Conservation (phyloP, 2,329 filamentous ascomycete species). For the Colletotrichum sp. region DNA sequence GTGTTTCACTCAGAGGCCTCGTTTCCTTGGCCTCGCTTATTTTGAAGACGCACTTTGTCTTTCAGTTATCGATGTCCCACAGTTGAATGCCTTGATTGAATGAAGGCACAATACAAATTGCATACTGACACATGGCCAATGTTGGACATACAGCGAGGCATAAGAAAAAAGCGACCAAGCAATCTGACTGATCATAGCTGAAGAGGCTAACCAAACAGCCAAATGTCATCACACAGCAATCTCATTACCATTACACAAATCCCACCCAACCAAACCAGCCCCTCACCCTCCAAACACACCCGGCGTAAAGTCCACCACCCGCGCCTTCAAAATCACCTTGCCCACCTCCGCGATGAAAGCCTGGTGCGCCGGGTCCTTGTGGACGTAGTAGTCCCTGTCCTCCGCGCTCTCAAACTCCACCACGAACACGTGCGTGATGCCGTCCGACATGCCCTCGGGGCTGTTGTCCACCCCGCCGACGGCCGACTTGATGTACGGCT, state of each 20-base stretch:
- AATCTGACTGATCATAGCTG: neutral
- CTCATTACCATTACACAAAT: neutral
- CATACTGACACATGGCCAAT: neutral
- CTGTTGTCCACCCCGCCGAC: conserved; percentile 68
- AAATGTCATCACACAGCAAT: neutral
- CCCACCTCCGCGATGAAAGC: conserved; percentile 60
- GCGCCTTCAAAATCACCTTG: conserved; percentile 54
- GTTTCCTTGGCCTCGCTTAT: neutral
- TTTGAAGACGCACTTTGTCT: neutral
- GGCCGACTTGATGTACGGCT: conserved; percentile 64
- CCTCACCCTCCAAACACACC: conserved; percentile 37
- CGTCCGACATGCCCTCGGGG: conserved; percentile 63
- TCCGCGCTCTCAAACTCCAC: conserved; percentile 67
- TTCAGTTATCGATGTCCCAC: neutral
- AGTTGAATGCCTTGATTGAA: neutral
- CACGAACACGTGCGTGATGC: conserved; percentile 73
- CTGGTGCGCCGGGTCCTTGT: conserved; percentile 67
- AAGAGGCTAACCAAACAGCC: neutral
- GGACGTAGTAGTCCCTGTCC: conserved; percentile 73
- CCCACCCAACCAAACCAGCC: neutral
- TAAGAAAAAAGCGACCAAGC: neutral
- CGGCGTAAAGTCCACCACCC: conserved; percentile 65
- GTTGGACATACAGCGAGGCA: neutral
- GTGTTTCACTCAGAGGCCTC: neutral
- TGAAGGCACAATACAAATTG: neutral